Evolutionary conservation across 2,329 filamentous ascomycete species (phyloP).

Genomic region (Venturia nashicola): DNA sequence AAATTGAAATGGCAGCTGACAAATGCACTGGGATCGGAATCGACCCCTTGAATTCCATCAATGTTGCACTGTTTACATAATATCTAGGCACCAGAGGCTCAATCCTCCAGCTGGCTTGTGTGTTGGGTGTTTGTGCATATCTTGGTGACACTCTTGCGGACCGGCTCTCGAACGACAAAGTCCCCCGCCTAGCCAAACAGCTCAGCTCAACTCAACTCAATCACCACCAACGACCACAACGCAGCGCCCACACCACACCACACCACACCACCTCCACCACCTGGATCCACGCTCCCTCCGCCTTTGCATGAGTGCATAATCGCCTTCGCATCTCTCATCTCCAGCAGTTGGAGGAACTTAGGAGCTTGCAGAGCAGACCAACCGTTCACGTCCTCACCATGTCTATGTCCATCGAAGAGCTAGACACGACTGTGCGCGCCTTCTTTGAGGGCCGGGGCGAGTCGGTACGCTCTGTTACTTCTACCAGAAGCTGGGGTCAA

Average conservation of each 20-base stretch:
- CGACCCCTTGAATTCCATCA: background rate
- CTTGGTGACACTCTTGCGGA: background rate
- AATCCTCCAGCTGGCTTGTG: background rate
- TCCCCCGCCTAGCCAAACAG: background rate
- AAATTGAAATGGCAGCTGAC: background rate
- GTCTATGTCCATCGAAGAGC: slow-evolving; percentile 61
- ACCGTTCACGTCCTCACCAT: slow-evolving; percentile 1
- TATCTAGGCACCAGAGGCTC: background rate
- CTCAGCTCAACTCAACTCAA: background rate
- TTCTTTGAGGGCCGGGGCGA: slow-evolving; percentile 97
- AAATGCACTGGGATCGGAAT: background rate
- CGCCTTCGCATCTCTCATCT: background rate
- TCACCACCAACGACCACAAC: background rate
- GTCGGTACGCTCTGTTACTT: slow-evolving; percentile 47
- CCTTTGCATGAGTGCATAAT: slow-evolving; percentile 4
- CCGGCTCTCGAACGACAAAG: background rate
- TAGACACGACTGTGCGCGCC: slow-evolving; percentile 89
- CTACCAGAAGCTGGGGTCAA: slow-evolving; percentile 1
- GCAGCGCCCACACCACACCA: background rate
- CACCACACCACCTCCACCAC: background rate
- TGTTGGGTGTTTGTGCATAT: background rate
- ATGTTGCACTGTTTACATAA: background rate
- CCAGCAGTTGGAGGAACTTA: background rate
- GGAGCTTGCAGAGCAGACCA: slow-evolving; percentile 3
- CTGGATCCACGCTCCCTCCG: background rate